These are phyloP conservation scores for Sporodiniella umbellata DNA, from an alignment of 371 early-diverging fungal genomes.

Conservation along the genomic window DNA sequence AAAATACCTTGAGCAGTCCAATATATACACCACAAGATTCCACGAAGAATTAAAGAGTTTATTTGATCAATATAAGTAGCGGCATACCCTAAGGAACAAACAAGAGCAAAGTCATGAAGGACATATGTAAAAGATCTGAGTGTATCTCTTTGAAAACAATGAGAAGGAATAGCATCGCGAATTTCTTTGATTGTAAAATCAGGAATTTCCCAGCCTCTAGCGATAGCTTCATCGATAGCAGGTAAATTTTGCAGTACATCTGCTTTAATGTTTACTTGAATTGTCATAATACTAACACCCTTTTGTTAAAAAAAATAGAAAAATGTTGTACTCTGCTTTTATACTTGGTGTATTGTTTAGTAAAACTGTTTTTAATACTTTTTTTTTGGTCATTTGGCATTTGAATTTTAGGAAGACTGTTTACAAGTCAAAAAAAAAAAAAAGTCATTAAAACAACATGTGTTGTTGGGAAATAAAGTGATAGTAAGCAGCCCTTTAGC, in stretches of 20 bases:
- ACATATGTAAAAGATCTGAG: slow-evolving; percentile 70
- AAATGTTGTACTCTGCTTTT: neutral
- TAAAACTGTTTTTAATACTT: too few species aligned
- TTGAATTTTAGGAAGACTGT: too few species aligned
- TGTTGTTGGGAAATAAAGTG: too few species aligned
- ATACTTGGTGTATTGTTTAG: neutral
- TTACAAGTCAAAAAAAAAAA: too few species aligned
- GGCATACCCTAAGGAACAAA: slow-evolving; percentile 55
- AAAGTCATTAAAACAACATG: too few species aligned
- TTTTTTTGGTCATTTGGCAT: too few species aligned
- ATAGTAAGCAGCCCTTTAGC: too few species aligned
- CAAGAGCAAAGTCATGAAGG: slow-evolving; percentile 61
- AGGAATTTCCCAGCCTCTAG: slow-evolving; percentile 61
- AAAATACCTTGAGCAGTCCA: slow-evolving; percentile 81
- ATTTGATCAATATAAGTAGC: slow-evolving; percentile 69
- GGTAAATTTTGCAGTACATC: slow-evolving; percentile 6
- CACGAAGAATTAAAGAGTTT: slow-evolving; percentile 42
- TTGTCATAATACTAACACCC: neutral
- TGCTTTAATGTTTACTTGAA: neutral
- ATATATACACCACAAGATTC: slow-evolving; percentile 70
- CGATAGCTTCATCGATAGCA: slow-evolving; percentile 28
- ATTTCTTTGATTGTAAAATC: slow-evolving; percentile 84
- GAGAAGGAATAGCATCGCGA: slow-evolving; percentile 80
- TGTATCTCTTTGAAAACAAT: slow-evolving; percentile 80
- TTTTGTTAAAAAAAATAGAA: neutral